phyloP scores from a whole-genome alignment of 805 yeast species.

The Isabelozyma rhagii region DNA sequence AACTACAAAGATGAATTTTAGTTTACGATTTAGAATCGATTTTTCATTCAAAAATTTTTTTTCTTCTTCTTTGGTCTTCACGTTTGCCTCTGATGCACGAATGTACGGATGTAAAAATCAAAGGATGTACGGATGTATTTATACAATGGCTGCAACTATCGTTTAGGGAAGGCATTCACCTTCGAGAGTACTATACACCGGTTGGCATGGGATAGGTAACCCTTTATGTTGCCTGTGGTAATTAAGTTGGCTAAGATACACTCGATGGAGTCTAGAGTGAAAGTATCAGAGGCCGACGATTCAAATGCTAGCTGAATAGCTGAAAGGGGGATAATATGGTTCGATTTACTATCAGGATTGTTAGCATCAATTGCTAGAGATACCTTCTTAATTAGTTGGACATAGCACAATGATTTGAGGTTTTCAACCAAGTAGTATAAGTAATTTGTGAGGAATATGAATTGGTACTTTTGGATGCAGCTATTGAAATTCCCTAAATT shows the following conservation, averaged over 20 bases:
- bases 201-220: constrained; percentile 77
- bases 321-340: constrained; percentile 38
- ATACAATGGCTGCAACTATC: neutral
- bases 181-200: constrained; percentile 74
- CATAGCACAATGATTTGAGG: constrained; percentile 48
- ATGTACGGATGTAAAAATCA: neutral
- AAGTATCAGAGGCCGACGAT: constrained; percentile 13
- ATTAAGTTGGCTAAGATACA: constrained; percentile 68
- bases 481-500: constrained; percentile 51
- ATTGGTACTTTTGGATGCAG: constrained; percentile 43
- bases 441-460: constrained; percentile 52
- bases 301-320: constrained; percentile 45
- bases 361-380: constrained; percentile 15
- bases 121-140: neutral
- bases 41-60: too few species aligned
- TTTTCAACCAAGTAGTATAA: constrained; percentile 59
- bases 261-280: constrained; percentile 56
- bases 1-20: neutral
- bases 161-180: constrained; percentile 63
- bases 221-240: constrained; percentile 59
- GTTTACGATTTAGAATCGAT: too few species aligned
- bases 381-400: constrained; percentile 47
- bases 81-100: too few species aligned
- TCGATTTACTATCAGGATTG: constrained; percentile 24
- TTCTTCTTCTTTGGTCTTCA: neutral